phyloP scores from a whole-genome alignment of 306 rosid species.

The Glycine soja region DNA sequence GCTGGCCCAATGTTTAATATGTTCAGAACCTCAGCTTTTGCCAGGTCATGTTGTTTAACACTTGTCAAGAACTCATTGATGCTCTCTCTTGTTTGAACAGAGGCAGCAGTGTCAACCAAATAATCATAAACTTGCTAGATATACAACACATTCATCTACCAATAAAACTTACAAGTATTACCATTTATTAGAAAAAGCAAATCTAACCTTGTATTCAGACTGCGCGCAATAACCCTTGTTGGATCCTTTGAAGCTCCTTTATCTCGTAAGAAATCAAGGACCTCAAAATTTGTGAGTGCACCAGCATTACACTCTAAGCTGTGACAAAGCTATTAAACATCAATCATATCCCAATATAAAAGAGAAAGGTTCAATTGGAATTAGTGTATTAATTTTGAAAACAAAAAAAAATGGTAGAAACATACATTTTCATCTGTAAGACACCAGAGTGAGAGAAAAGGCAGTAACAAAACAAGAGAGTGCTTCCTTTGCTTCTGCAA shows the following conservation, averaged over 20 bases:
- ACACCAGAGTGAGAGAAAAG: constrained; percentile 7
- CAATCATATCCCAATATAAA: background rate
- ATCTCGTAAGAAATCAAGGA: constrained; percentile 68
- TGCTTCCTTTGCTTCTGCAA: constrained; percentile 18
- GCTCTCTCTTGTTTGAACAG: constrained; percentile 63
- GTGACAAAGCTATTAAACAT: constrained; percentile 35
- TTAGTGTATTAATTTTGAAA: background rate
- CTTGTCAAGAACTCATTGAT: constrained; percentile 59
- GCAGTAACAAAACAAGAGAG: background rate
- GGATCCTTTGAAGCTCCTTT: constrained; percentile 80
- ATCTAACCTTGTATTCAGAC: constrained; percentile 74
- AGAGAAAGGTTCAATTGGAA: constrained; percentile 19
- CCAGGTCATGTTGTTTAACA: constrained; percentile 62
- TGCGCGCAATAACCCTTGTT: constrained; percentile 67
- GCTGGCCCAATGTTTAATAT: constrained; percentile 70
- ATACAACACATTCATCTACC: constrained; percentile 4
- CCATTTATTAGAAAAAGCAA: constrained; percentile 9
- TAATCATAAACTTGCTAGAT: constrained; percentile 69
- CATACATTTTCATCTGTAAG: constrained; percentile 66
- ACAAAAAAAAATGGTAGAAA: background rate
- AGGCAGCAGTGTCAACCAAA: constrained; percentile 64
- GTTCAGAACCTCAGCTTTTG: constrained; percentile 80
- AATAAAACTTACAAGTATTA: background rate
- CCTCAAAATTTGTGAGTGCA: constrained; percentile 76
- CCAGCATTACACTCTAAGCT: constrained; percentile 69